Evolutionary conservation across 2,329 filamentous ascomycete genomes (phyloP).

Genomic region (Metarhizium humberi): DNA sequence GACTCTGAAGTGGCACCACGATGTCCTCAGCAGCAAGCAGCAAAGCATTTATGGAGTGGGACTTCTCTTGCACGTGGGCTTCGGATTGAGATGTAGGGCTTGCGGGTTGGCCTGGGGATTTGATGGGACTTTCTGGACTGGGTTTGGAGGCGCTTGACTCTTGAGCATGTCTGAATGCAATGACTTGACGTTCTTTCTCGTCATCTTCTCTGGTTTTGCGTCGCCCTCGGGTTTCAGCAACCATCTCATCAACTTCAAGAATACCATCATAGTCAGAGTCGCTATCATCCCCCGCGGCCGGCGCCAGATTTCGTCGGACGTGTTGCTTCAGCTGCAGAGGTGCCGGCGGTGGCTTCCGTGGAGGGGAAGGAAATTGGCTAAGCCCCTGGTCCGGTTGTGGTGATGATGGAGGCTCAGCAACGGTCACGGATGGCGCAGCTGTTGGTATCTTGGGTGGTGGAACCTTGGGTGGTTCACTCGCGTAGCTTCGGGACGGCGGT

Average conservation of each 20-base stretch:
- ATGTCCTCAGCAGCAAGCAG: slow-evolving; percentile 31
- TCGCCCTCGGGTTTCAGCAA: slow-evolving; percentile 57
- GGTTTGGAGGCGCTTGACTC: slow-evolving; percentile 63
- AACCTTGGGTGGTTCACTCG: slow-evolving; percentile 39
- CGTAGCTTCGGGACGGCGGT: slow-evolving; percentile 48
- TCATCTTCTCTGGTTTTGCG: slow-evolving; percentile 83
- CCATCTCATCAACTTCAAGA: slow-evolving; percentile 57
- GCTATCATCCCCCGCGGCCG: slow-evolving; percentile 46
- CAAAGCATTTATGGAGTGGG: slow-evolving; percentile 42
- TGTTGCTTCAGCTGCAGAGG: slow-evolving; percentile 58
- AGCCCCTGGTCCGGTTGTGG: slow-evolving; percentile 35
- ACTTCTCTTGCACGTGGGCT: not conserved
- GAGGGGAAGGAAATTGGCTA: slow-evolving; percentile 48
- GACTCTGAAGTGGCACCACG: slow-evolving; percentile 41
- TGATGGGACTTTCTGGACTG: not conserved
- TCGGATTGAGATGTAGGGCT: not conserved
- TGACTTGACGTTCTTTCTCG: slow-evolving; percentile 64
- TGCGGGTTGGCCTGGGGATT: not conserved
- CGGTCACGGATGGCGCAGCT: slow-evolving; percentile 27
- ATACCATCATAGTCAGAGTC: slow-evolving; percentile 81
- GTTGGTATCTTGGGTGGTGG: slow-evolving; percentile 43
- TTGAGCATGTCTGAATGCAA: slow-evolving; percentile 59
- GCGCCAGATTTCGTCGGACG: slow-evolving; percentile 11
- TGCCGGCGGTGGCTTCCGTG: slow-evolving; percentile 75
- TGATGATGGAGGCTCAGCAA: slow-evolving; percentile 35